Evolutionary conservation across 2,329 filamentous ascomycete species (phyloP), one percentile per base, ranked within the genome.

Genomic region (Calonectria pteridis): DNA sequence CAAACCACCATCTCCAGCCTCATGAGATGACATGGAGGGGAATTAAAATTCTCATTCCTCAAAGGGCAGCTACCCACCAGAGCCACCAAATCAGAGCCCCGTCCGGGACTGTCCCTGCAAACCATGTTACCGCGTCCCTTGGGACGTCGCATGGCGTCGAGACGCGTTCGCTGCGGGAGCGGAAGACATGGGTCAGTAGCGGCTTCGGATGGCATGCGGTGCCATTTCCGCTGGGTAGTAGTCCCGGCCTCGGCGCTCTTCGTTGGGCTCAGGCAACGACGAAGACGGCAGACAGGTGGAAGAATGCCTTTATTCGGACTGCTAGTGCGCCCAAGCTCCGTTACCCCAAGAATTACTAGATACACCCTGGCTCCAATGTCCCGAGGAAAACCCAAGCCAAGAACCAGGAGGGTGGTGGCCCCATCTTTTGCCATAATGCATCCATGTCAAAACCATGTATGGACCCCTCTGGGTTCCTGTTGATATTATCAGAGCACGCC

Each of bases 401-500:
- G 50, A 58, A 53, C 49, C 33, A 43, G n/a, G 64, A 71, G 40
- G 13, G n/a, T 53, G 62, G 70, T 76, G 76, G 75, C 70, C 67
- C 77, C 77, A 76, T 79, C 65, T 51, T 73, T 71, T 68, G 50
- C 58, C 74, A 76, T 71, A 58, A 58, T 75, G 46, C 68, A 76
- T 70, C 37, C 75, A 78, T 69, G 67, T 46, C 29, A 9, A 20
- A 59, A 69, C 76, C 73, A 71, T 65, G 63, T 40, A 14, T 49
- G 50, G 31, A 69, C 74, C 77, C 77, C 70, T 77, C 53, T 67
- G 53, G 64, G 53, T 65, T 51, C 40, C 31, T 59, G 50, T 31
- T 66, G 69, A 77, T 77, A 77, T 71, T 80, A 80, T 80, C 79
- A 80, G 71, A 76, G 29, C 65, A 37, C 43, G 23, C 71, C 67